These are phyloP conservation scores for Neodidymelliopsis sp. DNA, from an alignment of 2,329 filamentous ascomycete species.

Conservation along the genomic window DNA sequence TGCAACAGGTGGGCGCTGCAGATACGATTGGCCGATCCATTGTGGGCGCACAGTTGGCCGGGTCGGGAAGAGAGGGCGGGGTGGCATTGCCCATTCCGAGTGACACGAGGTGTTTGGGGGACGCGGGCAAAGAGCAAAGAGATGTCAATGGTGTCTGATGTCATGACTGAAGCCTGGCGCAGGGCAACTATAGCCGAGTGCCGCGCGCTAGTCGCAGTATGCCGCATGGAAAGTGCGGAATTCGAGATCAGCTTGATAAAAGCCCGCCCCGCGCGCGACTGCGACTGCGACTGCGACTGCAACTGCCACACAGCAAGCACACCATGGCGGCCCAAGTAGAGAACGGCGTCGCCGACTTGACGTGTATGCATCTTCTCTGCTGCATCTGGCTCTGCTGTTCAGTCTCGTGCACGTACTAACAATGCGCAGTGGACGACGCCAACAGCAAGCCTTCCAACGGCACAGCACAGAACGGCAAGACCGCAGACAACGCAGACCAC, in stretches of 20 bases:
- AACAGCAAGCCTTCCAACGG: slow-evolving; percentile 43
- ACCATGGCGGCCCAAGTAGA: slow-evolving; percentile 50
- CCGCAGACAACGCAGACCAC: slow-evolving; percentile 57
- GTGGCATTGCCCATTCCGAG: slow-evolving; percentile 39
- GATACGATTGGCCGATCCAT: slow-evolving; percentile 31
- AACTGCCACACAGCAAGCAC: slow-evolving; percentile 8
- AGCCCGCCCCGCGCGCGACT: slow-evolving; percentile 6
- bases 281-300: not conserved
- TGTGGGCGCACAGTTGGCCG: slow-evolving; percentile 20
- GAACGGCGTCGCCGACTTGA: slow-evolving; percentile 48
- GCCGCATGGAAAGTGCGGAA: slow-evolving; percentile 19
- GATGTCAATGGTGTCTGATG: slow-evolving; percentile 24
- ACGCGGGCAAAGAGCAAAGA: not conserved
- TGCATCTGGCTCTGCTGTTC: not conserved
- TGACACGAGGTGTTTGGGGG: not conserved
- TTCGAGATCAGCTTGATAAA: slow-evolving; percentile 21
- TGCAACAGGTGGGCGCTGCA: slow-evolving; percentile 13
- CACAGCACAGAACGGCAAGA: slow-evolving; percentile 42
- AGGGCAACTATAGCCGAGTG: slow-evolving; percentile 22
- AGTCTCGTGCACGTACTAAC: slow-evolving; percentile 17
- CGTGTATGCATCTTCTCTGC: slow-evolving; percentile 37
- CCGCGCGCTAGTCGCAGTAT: slow-evolving; percentile 17
- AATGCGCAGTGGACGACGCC: slow-evolving; percentile 45
- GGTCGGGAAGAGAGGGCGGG: slow-evolving; percentile 25
- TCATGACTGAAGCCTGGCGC: slow-evolving; percentile 30